These are phyloP conservation scores for Straminergon stramineum DNA, from an alignment of 225 moss, liverwort and hornwort species.

Conservation along the genomic window DNA sequence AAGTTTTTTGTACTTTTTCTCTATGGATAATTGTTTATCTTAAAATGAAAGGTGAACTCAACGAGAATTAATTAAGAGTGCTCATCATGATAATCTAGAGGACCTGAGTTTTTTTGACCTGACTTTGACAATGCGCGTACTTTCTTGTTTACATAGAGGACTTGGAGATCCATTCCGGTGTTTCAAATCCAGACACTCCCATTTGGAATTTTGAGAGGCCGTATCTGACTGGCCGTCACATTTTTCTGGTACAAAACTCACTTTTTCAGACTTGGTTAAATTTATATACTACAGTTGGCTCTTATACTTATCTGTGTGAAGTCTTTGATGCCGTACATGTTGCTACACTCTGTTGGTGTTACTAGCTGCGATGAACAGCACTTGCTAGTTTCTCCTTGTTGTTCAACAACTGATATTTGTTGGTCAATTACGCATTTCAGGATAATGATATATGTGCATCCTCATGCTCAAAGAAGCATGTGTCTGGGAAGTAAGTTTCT, in stretches of 20 bases:
- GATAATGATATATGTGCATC: conserved; percentile 17
- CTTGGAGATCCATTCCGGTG: conserved; percentile 29
- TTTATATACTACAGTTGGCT: background rate
- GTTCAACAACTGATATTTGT: background rate
- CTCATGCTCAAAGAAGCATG: conserved; percentile 3
- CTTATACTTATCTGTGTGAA: background rate
- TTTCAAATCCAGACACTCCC: conserved; percentile 59
- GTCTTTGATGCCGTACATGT: background rate
- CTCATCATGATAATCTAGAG: background rate
- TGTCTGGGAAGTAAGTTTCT: conserved; percentile 19
- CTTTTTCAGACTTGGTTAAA: background rate
- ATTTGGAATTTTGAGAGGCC: conserved; percentile 85
- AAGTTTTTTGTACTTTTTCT: background rate
- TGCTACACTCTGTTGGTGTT: background rate
- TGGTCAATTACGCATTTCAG: conserved; percentile 12
- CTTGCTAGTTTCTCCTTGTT: background rate
- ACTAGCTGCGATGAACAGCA: background rate
- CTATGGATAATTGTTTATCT: background rate
- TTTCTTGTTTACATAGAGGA: conserved; percentile 19
- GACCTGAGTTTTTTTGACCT: background rate
- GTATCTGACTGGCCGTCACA: conserved; percentile 73
- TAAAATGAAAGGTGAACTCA: background rate
- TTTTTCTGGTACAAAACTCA: conserved; percentile 36
- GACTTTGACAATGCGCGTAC: background rate
- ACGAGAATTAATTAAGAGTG: background rate